phyloP scores from a whole-genome alignment of 805 yeast species.

The Barnettozyma vustinii region DNA sequence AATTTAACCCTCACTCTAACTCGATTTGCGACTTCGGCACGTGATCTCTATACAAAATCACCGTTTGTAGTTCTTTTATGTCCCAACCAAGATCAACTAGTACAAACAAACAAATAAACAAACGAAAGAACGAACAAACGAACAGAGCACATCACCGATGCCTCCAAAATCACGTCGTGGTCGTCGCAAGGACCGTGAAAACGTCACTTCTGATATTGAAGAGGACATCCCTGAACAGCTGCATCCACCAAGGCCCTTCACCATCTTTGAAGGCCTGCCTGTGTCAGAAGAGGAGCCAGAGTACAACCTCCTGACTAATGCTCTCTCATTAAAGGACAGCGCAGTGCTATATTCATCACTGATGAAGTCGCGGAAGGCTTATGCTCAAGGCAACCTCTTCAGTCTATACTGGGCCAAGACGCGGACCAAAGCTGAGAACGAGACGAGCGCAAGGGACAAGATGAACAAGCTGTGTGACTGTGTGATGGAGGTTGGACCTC shows the following conservation, averaged over 20 bases:
- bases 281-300: slow-evolving; percentile 62
- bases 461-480: slow-evolving; percentile 88
- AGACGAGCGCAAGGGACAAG: slow-evolving; percentile 65
- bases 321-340: slow-evolving; percentile 66
- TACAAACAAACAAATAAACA: no score
- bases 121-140: background rate
- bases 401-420: slow-evolving; percentile 77
- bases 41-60: no score
- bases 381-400: slow-evolving; percentile 66
- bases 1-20: no score
- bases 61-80: no score
- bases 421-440: slow-evolving; percentile 34
- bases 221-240: slow-evolving; percentile 19
- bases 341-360: slow-evolving; percentile 69
- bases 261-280: slow-evolving; percentile 60
- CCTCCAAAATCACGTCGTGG: slow-evolving; percentile 19
- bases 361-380: slow-evolving; percentile 63
- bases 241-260: slow-evolving; percentile 49
- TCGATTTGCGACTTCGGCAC: no score
- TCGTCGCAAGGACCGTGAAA: slow-evolving; percentile 13
- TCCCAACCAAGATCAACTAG: no score
- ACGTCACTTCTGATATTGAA: slow-evolving; percentile 21
- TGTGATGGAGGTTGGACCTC: slow-evolving; percentile 73
- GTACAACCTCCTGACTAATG: slow-evolving; percentile 52
- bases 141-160: slow-evolving; percentile 10